Evolutionary conservation across 306 rosid genomes (phyloP), one percentile per base, ranked within the genome.

Genomic region (Castanea mollissima): DNA sequence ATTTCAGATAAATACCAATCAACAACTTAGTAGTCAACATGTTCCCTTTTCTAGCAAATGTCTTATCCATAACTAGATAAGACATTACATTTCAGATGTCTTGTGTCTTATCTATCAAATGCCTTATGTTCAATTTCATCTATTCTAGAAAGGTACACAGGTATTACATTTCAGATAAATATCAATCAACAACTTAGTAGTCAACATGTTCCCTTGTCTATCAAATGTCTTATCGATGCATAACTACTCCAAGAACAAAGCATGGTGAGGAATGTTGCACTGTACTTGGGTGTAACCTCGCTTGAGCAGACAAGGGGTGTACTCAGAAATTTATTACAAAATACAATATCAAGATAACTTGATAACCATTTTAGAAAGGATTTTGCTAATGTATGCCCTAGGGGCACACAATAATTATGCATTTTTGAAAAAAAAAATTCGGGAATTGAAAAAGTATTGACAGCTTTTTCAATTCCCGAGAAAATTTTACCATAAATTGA

Each of bases 211-310:
- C 38, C 15, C 44, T 51, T 35, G 11, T 27, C 38, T 44, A 67
- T 60, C 70, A n/a, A 60, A 73, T 19, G 71, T 27, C 56, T 34
- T 14, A 41, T 63, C 15, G 2, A 44, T 9, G 21, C 18, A 29
- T 35, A 74, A 52, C 70, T 73, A 73, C 74, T 58, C 59, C 58
- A 73, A 54, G 35, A 76, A 72, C 41, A 41, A 55, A 46, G 71
- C 78, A 83, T 9, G 41, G 27, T 16, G 64, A 80, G 25, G 64
- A 49, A 71, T 49, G 67, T 75, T 64, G 18, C 74, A 52, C 57
- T 9, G 20, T 25, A 71, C 34, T 23, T 71, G 60, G 63, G 58
- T 32, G 71, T 10, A 64, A 72, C 74, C n/a, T 71, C 41, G 31
- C 27, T 63, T 44, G 55, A 71, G 79, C 32, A 55, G 5, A 68